Conservation (phyloP, 768 basidiomycete species). For the Hypholoma sublateritium region DNA sequence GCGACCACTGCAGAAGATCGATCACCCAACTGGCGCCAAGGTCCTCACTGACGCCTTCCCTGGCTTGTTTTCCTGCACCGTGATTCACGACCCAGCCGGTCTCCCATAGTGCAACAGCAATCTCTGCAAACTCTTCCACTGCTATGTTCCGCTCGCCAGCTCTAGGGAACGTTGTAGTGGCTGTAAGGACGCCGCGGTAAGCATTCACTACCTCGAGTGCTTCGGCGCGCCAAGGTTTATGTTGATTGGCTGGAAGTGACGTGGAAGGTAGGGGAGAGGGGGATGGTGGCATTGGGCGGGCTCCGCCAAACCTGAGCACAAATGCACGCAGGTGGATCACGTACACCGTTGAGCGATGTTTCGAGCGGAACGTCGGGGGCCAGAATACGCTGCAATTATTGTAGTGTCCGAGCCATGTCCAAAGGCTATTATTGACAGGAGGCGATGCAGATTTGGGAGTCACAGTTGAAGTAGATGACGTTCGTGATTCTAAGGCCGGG, state of each 20-base stretch:
- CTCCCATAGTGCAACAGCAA: constrained; percentile 83
- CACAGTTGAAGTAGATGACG: constrained; percentile 14
- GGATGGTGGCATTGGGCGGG: background rate
- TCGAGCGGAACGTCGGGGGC: constrained; percentile 78
- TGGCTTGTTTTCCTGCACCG: background rate
- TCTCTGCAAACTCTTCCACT: constrained; percentile 83
- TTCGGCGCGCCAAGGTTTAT: constrained; percentile 29
- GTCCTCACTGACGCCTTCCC: background rate
- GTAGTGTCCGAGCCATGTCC: constrained; percentile 65
- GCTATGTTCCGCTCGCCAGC: constrained; percentile 78
- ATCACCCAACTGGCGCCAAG: constrained; percentile 56
- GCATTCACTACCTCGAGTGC: constrained; percentile 69
- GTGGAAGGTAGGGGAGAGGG: no score
- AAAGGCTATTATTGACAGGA: constrained; percentile 37
- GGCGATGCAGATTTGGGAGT: constrained; percentile 1
- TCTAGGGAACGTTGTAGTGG: constrained; percentile 73
- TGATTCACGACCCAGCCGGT: constrained; percentile 61
- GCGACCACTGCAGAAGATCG: constrained; percentile 93
- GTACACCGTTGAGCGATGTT: constrained; percentile 69
- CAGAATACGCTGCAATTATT: constrained; percentile 62
- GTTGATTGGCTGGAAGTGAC: no score
- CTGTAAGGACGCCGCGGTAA: constrained; percentile 66
- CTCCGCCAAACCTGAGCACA: constrained; percentile 43
- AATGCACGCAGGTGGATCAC: constrained; percentile 76
- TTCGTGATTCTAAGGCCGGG: background rate